Evolutionary conservation across 169 alveolate genomes (phyloP), one percentile per base, ranked within the genome.

Genomic region (Cryptosporidium ryanae): DNA sequence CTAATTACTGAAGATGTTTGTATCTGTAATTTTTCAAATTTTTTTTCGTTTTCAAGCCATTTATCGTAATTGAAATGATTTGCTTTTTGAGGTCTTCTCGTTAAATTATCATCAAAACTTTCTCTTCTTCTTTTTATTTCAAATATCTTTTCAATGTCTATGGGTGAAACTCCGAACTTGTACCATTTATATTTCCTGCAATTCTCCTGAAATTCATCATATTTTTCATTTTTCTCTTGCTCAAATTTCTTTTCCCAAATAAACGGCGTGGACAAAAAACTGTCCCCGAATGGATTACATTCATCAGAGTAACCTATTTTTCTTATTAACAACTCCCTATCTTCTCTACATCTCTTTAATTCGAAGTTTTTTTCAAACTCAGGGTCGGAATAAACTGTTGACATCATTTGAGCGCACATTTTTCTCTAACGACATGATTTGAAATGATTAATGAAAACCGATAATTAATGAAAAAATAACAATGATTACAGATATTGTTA

Each of bases 201-300:
- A 57, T 76, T 76, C 38, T 76, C 61, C 18, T 29, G 27, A 23
- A 52, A 44, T 13, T 31, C 17, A 7, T 52, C 57, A 23, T 61
- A 23, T 18, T 21, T 23, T 29, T 44, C 43, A 32, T 46, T 34
- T 31, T 55, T 76, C 38, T 76, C 87, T 18, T 25, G 52, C 18
- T 76, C 87, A 32, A 59, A 32, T 18, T 27, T 76, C 76, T 76
- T 76, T 46, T 59, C 64, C 87, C 87, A 76, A 43, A 76, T 76
- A 3, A 76, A 76, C 15, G 87, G 87, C 18, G 63, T 38, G 7
- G 87, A 76, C 43, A 76, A 76, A 61, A 38, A 34, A 34, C 50
- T 76, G 23, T 76, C 87, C 4, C 87, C 87, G 38, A 76, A 76
- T 1, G 87, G 87, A 25, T 76, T 76, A 27, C 25, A 44, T 46